Evolutionary conservation across 441 rosid genomes (phyloP).

Genomic region (Gossypium schwendimanii): DNA sequence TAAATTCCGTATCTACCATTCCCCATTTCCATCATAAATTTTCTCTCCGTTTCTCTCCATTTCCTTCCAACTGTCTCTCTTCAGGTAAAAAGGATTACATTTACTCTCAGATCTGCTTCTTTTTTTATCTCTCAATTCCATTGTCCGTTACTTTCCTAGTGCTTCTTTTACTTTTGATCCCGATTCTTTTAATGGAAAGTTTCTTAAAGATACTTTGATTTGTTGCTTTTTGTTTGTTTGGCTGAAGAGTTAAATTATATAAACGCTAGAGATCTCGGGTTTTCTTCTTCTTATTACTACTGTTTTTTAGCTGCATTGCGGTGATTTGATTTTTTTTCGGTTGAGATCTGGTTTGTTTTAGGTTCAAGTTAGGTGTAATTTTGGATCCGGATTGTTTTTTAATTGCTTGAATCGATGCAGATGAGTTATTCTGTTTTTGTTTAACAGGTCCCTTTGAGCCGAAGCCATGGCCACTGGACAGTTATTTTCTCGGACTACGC

Average conservation of each 20-base stretch:
- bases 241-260: neutral
- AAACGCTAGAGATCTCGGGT: conserved; percentile 13
- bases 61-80: neutral
- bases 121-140: conserved; percentile 16
- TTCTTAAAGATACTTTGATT: conserved; percentile 10
- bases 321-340: neutral
- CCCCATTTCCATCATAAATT: neutral
- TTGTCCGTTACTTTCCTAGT: conserved; percentile 5
- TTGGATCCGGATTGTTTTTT: neutral
- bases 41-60: neutral
- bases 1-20: neutral
- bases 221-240: neutral
- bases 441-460: conserved; percentile 23
- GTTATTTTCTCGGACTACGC: conserved; percentile 73
- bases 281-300: neutral
- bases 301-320: neutral
- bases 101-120: conserved; percentile 15
- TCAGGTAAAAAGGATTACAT: conserved; percentile 11
- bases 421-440: neutral
- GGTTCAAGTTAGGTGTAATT: conserved; percentile 25
- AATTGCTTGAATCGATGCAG: neutral
- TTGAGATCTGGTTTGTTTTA: conserved; percentile 20
- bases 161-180: neutral
- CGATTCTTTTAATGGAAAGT: conserved; percentile 9
- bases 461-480: conserved; percentile 83